phyloP scores from a whole-genome alignment of 371 early-diverging fungal species.

The Apophysomyces trapeziformis region DNA sequence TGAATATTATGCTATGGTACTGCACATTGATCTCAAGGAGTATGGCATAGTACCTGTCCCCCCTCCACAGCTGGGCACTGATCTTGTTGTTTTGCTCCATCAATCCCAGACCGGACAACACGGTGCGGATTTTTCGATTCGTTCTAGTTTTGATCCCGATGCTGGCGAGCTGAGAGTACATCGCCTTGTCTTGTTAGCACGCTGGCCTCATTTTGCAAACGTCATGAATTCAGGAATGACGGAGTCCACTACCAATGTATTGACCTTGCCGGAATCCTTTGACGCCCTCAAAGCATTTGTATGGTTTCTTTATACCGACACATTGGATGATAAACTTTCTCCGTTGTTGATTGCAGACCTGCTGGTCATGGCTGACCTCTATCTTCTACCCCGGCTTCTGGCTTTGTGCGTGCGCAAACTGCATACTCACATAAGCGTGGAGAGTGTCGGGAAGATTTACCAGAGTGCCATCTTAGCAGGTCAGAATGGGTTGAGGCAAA shows the following conservation, averaged over 20 bases:
- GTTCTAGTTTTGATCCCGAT: conserved; percentile 41
- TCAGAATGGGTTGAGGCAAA: conserved; percentile 58
- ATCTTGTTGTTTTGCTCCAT: conserved; percentile 52
- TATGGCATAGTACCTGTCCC: conserved; percentile 61
- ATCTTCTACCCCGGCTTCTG: conserved; percentile 57
- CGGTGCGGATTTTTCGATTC: conserved; percentile 59
- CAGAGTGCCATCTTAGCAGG: conserved; percentile 56
- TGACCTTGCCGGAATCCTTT: conserved; percentile 56
- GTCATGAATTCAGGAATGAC: conserved; percentile 58
- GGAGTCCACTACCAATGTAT: conserved; percentile 43
- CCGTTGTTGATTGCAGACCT: conserved; percentile 56
- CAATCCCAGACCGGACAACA: conserved; percentile 27
- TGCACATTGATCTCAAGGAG: conserved; percentile 61
- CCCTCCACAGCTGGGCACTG: conserved; percentile 51
- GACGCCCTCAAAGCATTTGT: conserved; percentile 55
- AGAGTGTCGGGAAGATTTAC: conserved; percentile 58
- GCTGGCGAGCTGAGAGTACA: conserved; percentile 45
- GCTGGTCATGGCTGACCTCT: conserved; percentile 64
- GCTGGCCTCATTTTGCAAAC: conserved; percentile 68
- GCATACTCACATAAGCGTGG: conserved; percentile 54
- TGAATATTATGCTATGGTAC: conserved; percentile 58
- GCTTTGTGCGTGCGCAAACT: conserved; percentile 53
- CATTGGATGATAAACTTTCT: conserved; percentile 35
- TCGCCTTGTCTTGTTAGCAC: conserved; percentile 53
- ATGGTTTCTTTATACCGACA: conserved; percentile 63